A percentile compares a stretch with the other conserved stretches of the same genome.
Conservation (phyloP, 805 yeast genomes). For the Saturnispora dispora region DNA sequence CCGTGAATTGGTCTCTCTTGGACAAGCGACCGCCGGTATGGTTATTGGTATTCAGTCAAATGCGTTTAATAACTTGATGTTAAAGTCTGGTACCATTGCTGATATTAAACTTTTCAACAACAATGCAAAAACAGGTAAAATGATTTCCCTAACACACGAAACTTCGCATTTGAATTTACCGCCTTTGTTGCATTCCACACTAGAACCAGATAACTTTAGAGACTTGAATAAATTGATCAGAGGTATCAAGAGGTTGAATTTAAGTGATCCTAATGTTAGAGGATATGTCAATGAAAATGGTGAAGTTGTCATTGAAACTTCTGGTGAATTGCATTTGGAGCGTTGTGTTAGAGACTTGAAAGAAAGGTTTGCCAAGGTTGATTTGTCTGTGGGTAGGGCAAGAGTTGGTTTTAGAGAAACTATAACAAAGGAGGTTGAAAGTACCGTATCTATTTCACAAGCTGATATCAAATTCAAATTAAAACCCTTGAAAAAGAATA, state of each 20-base stretch:
- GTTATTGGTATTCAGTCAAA: constrained; percentile 87
- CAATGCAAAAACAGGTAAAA: constrained; percentile 19
- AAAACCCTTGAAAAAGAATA: constrained; percentile 1
- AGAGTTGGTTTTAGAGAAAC: constrained; percentile 93
- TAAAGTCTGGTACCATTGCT: constrained; percentile 81
- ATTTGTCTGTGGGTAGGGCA: constrained; percentile 79
- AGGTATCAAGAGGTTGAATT: constrained; percentile 71
- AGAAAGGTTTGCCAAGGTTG: constrained; percentile 88
- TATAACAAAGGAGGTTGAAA: constrained; percentile 31
- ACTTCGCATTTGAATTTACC: constrained; percentile 66
- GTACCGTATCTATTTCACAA: background rate
- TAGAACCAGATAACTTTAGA: constrained; percentile 88
- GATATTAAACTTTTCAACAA: constrained; percentile 26
- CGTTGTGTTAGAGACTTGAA: constrained; percentile 85
- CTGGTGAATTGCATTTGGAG: constrained; percentile 94
- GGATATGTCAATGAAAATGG: constrained; percentile 82
- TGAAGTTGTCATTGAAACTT: constrained; percentile 87
- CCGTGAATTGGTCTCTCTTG: constrained; percentile 68
- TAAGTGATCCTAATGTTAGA: constrained; percentile 92
- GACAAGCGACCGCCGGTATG: constrained; percentile 86
- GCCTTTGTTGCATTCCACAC: constrained; percentile 89
- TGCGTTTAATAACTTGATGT: constrained; percentile 56
- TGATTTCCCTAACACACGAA: constrained; percentile 66
- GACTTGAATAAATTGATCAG: constrained; percentile 65
- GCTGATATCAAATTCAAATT: constrained; percentile 26